Conservation (phyloP, 2,329 filamentous ascomycete species). For the Ophiosphaerella narmari region DNA sequence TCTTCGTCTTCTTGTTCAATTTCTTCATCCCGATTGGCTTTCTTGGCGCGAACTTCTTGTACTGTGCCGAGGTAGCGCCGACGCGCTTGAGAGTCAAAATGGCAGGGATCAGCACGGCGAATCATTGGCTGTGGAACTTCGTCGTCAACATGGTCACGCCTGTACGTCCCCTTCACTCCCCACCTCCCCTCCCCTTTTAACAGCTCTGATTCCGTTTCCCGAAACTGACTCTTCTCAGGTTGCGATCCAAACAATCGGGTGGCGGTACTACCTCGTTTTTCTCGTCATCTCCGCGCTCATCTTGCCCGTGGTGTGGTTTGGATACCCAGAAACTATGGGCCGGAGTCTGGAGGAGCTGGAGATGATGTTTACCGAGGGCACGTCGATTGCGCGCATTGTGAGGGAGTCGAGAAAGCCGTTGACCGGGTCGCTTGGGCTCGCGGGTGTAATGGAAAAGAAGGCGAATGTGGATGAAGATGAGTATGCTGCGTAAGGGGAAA, state of each 20-base stretch:
- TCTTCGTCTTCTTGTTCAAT: slow-evolving; percentile 65
- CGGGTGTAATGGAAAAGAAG: slow-evolving; percentile 16
- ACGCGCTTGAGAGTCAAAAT: slow-evolving; percentile 58
- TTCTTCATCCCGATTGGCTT: slow-evolving; percentile 65
- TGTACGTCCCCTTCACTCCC: slow-evolving; percentile 52
- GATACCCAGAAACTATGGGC: slow-evolving; percentile 57
- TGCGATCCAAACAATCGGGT: slow-evolving; percentile 57
- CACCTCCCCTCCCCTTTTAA: slow-evolving; percentile 21
- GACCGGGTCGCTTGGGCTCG: slow-evolving; percentile 8
- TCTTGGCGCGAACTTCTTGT: slow-evolving; percentile 64
- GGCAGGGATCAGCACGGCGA: slow-evolving; percentile 61
- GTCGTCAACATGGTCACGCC: slow-evolving; percentile 35
- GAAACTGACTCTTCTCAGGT: slow-evolving; percentile 25
- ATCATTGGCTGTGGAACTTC: slow-evolving; percentile 56
- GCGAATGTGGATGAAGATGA: slow-evolving; percentile 15
- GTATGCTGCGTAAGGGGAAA: not conserved
- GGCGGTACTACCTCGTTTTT: slow-evolving; percentile 58
- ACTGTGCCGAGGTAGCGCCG: slow-evolving; percentile 63
- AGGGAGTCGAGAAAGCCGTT: slow-evolving; percentile 24
- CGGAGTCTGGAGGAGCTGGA: slow-evolving; percentile 53
- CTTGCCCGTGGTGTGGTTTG: slow-evolving; percentile 51
- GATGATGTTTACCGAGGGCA: slow-evolving; percentile 49
- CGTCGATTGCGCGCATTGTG: slow-evolving; percentile 31
- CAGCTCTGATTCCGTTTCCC: slow-evolving; percentile 18
- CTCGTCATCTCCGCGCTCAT: slow-evolving; percentile 54